Evolutionary conservation across 208 protist species (phyloP).

Genomic region (Trypanosoma mega): DNA sequence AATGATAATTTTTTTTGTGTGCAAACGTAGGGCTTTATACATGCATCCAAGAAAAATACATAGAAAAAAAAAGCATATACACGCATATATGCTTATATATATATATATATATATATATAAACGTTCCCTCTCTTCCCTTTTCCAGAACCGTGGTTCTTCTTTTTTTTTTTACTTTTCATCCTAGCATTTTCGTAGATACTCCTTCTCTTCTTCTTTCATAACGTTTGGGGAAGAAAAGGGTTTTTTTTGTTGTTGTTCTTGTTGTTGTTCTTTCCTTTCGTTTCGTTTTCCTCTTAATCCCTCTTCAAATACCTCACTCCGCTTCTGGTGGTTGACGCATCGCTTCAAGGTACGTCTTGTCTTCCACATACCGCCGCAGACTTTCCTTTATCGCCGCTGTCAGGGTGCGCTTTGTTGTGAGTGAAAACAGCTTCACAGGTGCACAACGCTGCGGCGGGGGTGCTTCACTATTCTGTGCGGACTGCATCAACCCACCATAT

Average conservation of each 20-base stretch:
- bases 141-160: not conserved
- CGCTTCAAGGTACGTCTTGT: slow-evolving; percentile 60
- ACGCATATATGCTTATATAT: slow-evolving; percentile 13
- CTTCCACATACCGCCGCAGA: slow-evolving; percentile 67
- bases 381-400: slow-evolving; percentile 56
- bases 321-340: no score
- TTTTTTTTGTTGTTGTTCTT: no score
- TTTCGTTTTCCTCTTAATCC: no score
- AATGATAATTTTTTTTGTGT: no score
- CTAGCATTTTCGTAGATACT: not conserved
- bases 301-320: no score
- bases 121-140: not conserved
- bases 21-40: not conserved
- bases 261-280: no score
- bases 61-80: slow-evolving; percentile 6
- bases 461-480: not conserved
- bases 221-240: no score
- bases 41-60: not conserved
- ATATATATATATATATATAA: slow-evolving; percentile 20
- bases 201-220: no score
- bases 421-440: slow-evolving; percentile 86
- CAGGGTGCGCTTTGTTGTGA: slow-evolving; percentile 59
- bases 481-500: not conserved
- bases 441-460: slow-evolving; percentile 19
- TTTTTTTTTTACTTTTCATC: not conserved